Evolutionary conservation across 2,329 filamentous ascomycete genomes (phyloP).

Genomic region (Xylaria sp.): DNA sequence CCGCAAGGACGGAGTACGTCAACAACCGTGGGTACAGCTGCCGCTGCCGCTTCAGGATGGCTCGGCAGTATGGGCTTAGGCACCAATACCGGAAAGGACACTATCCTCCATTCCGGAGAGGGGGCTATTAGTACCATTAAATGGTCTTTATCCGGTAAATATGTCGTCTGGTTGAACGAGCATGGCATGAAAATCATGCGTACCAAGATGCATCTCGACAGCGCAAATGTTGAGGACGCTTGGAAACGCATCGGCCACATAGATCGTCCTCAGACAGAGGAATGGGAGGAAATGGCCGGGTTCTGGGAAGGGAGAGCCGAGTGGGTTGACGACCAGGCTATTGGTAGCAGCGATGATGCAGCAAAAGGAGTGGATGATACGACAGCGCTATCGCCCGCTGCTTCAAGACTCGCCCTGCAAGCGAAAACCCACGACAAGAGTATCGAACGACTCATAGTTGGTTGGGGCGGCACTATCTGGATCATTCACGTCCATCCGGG

Average conservation of each 20-base stretch:
- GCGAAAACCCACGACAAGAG: slow-evolving; percentile 52
- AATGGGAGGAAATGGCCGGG: slow-evolving; percentile 95
- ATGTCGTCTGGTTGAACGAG: slow-evolving; percentile 94
- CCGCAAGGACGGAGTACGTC: slow-evolving; percentile 82
- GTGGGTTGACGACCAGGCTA: slow-evolving; percentile 85
- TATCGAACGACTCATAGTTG: slow-evolving; percentile 83
- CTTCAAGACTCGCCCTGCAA: slow-evolving; percentile 56
- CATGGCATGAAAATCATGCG: slow-evolving; percentile 98
- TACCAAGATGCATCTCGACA: slow-evolving; percentile 80
- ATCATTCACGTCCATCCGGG: slow-evolving; percentile 88
- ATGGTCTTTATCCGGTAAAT: slow-evolving; percentile 92
- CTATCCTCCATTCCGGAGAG: slow-evolving; percentile 87
- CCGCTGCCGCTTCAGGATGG: slow-evolving; percentile 87
- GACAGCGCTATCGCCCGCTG: slow-evolving; percentile 49
- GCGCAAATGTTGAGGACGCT: slow-evolving; percentile 75
- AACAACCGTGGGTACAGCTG: slow-evolving; percentile 82
- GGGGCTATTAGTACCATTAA: slow-evolving; percentile 90
- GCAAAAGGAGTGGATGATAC: slow-evolving; percentile 44
- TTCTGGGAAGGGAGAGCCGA: slow-evolving; percentile 93
- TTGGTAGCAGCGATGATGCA: slow-evolving; percentile 75
- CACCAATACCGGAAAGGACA: slow-evolving; percentile 80
- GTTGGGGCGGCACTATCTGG: slow-evolving; percentile 97
- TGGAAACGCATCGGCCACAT: slow-evolving; percentile 96
- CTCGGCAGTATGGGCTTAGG: slow-evolving; percentile 85
- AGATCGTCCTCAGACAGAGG: slow-evolving; percentile 81